Evolutionary conservation across 1,284 basidiomycete species (phyloP).

Genomic region (Pseudozyma sp.): DNA sequence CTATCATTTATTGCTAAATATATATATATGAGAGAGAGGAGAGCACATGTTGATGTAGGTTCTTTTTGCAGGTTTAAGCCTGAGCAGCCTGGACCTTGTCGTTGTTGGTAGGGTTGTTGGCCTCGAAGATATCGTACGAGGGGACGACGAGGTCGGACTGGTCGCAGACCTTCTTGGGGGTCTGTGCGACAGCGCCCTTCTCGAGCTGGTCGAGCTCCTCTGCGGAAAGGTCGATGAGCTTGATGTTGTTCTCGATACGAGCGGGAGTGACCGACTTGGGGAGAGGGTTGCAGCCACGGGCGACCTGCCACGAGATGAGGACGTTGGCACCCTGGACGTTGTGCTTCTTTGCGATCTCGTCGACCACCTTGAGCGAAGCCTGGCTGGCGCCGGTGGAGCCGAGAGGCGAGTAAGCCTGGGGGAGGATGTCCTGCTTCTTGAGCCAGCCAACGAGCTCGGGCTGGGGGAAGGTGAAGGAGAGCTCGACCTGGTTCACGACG

Average conservation of each 20-base stretch:
- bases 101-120: constrained; percentile 50
- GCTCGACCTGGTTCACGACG: constrained; percentile 64
- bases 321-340: constrained; percentile 58
- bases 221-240: constrained; percentile 71
- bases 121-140: constrained; percentile 59
- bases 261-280: constrained; percentile 49
- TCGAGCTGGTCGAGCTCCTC: constrained; percentile 67
- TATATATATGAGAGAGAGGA: not conserved
- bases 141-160: constrained; percentile 56
- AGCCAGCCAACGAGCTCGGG: constrained; percentile 80
- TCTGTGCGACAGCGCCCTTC: constrained; percentile 71
- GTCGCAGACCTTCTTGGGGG: constrained; percentile 58
- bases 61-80: constrained; percentile 7
- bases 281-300: constrained; percentile 59
- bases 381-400: constrained; percentile 52
- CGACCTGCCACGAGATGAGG: constrained; percentile 58
- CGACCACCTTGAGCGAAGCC: constrained; percentile 52
- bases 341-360: constrained; percentile 58
- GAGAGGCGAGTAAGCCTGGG: constrained; percentile 63
- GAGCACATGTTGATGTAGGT: not conserved
- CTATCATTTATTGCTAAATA: not conserved
- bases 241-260: constrained; percentile 60
- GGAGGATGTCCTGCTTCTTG: constrained; percentile 58
- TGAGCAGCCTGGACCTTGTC: constrained; percentile 53
- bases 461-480: constrained; percentile 74